Conservation (phyloP, 495 filamentous ascomycete genomes). For the Cetradonia linearis region DNA sequence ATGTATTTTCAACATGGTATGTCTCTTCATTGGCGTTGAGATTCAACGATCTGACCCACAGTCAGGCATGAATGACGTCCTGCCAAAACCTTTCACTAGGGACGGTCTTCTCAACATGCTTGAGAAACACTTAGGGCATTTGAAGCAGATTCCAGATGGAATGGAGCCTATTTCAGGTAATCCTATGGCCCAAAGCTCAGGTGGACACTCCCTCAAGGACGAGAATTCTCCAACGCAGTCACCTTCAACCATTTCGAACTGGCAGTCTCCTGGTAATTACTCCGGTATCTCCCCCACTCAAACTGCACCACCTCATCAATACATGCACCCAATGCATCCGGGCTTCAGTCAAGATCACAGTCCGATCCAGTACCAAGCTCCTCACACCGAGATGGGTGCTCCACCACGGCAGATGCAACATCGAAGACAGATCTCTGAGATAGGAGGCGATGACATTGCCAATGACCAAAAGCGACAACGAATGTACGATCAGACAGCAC, state of each 20-base stretch:
- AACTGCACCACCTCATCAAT: constrained; percentile 39
- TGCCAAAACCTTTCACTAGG: constrained; percentile 95
- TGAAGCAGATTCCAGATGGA: constrained; percentile 52
- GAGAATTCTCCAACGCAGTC: constrained; percentile 74
- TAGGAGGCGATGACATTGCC: constrained; percentile 47
- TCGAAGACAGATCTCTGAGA: constrained; percentile 57
- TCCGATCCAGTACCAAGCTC: constrained; percentile 41
- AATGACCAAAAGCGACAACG: constrained; percentile 52
- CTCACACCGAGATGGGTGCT: constrained; percentile 40
- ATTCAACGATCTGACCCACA: constrained; percentile 20
- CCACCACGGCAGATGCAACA: constrained; percentile 37
- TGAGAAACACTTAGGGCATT: constrained; percentile 74
- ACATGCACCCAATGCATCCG: constrained; percentile 37
- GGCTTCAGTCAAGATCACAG: constrained; percentile 44
- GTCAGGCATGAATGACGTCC: constrained; percentile 95
- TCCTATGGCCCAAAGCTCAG: constrained; percentile 38
- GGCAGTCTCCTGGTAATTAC: constrained; percentile 66
- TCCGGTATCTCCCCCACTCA: constrained; percentile 51
- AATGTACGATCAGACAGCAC: constrained; percentile 46
- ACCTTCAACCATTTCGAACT: constrained; percentile 55
- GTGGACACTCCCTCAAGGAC: constrained; percentile 60
- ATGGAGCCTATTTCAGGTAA: constrained; percentile 42
- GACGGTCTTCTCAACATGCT: constrained; percentile 87
- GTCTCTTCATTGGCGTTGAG: constrained; percentile 25
- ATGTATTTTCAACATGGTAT: constrained; percentile 96